Evolutionary conservation across 2,329 filamentous ascomycete species (phyloP).

Genomic region (Claviceps monticola): DNA sequence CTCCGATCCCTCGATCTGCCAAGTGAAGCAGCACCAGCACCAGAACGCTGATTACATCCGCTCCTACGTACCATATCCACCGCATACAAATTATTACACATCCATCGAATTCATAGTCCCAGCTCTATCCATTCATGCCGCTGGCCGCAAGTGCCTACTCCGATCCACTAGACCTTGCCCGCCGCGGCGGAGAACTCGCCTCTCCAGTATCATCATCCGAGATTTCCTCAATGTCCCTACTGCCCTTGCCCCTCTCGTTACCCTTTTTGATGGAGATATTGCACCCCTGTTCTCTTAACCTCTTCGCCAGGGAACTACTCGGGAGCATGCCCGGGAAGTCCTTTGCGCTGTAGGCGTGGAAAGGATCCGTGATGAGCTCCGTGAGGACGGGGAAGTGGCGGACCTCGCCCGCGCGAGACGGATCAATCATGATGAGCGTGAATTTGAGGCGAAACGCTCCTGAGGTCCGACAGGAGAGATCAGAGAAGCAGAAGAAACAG

Average conservation of each 20-base stretch:
- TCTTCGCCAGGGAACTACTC: constrained; percentile 59
- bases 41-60: too few relatives aligned
- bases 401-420: constrained; percentile 32
- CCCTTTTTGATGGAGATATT: constrained; percentile 81
- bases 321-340: constrained; percentile 77
- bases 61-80: too few relatives aligned
- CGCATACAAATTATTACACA: too few relatives aligned
- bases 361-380: constrained; percentile 50
- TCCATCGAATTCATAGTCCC: too few relatives aligned
- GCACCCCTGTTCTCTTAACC: constrained; percentile 65
- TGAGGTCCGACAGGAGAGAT: constrained; percentile 65
- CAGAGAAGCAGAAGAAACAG: constrained; percentile 77
- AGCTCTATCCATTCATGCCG: too few relatives aligned
- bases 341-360: constrained; percentile 71
- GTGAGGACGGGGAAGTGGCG: constrained; percentile 36
- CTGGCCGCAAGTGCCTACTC: background rate
- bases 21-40: too few relatives aligned
- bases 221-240: constrained; percentile 6
- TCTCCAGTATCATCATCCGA: constrained; percentile 10
- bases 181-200: constrained; percentile 5
- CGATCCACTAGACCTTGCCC: background rate
- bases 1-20: too few relatives aligned
- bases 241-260: constrained; percentile 43
- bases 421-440: constrained; percentile 58
- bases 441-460: constrained; percentile 66